A percentile compares a stretch with the other conserved stretches of the same genome.
phyloP scores from a whole-genome alignment of 202 grass and related monocot genomes.

The Bolboschoenoplectus hybrid region DNA sequence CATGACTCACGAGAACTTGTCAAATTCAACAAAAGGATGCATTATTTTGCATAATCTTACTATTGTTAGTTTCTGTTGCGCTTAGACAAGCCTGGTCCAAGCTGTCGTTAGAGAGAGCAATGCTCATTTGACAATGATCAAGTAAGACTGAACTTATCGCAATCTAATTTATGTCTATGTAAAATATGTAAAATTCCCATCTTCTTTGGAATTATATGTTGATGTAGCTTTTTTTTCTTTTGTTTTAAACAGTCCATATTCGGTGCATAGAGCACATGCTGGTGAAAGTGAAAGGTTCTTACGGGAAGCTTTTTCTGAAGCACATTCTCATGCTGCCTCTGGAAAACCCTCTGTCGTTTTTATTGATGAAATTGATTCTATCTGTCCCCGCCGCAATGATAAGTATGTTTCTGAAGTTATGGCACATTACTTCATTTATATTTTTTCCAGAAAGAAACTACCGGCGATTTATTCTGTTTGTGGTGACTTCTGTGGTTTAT shows the following conservation, averaged over 20 bases:
- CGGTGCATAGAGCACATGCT: conserved; percentile 75
- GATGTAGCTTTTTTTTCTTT: conserved; percentile 14
- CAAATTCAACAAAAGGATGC: background rate
- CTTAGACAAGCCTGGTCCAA: conserved; percentile 83
- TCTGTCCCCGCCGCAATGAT: conserved; percentile 64
- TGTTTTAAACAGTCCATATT: conserved; percentile 55
- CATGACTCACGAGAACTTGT: background rate
- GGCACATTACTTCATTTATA: background rate
- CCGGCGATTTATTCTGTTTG: background rate
- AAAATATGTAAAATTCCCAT: background rate
- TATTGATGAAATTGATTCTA: conserved; percentile 89
- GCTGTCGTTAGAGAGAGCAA: conserved; percentile 77
- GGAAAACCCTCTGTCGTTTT: conserved; percentile 88
- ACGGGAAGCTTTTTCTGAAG: conserved; percentile 76
- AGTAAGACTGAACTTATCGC: conserved; percentile 44
- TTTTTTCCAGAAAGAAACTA: background rate
- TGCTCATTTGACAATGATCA: conserved; percentile 71
- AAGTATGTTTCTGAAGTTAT: conserved; percentile 46
- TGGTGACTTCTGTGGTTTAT: background rate
- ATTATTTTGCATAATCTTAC: background rate
- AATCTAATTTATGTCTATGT: background rate
- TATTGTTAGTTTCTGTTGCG: conserved; percentile 22
- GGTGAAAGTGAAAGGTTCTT: conserved; percentile 87
- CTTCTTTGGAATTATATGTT: background rate
- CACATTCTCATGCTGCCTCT: conserved; percentile 56